phyloP scores from a whole-genome alignment of 31 red algal genomes.

The Endocladia muricata region DNA sequence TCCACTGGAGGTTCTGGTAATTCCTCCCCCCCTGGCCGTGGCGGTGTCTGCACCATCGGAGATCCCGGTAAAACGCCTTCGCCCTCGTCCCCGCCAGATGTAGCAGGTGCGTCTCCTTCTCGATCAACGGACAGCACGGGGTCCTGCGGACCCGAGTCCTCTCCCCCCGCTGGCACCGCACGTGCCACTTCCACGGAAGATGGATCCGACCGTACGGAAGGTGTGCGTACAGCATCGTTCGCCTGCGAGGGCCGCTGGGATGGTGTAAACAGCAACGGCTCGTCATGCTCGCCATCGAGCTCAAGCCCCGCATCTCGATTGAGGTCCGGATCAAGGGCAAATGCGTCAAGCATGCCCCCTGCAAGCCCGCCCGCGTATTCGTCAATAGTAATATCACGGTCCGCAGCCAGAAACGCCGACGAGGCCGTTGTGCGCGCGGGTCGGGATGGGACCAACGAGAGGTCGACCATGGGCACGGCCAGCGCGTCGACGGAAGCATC shows the following conservation, averaged over 20 bases:
- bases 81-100: too few relatives aligned
- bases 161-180: too few relatives aligned
- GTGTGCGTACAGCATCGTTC: conserved; percentile 3
- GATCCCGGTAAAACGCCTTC: too few relatives aligned
- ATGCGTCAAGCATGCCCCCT: conserved; percentile 61
- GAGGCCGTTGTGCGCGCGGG: not conserved
- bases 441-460: conserved; percentile 19
- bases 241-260: conserved; percentile 30
- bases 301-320: too few relatives aligned
- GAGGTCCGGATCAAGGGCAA: conserved; percentile 28
- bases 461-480: conserved; percentile 40
- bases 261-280: conserved; percentile 60
- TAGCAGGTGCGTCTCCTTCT: too few relatives aligned
- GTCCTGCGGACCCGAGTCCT: too few relatives aligned
- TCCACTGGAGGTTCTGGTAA: too few relatives aligned
- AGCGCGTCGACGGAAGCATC: conserved; percentile 32
- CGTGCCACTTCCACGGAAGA: too few relatives aligned
- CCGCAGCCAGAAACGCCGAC: conserved; percentile 48
- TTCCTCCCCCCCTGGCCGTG: too few relatives aligned
- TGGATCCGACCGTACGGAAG: conserved; percentile 22
- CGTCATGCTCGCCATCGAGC: conserved; percentile 18
- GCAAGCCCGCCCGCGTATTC: conserved; percentile 52
- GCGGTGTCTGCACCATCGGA: too few relatives aligned
- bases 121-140: too few relatives aligned
- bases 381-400: conserved; percentile 63